Percentiles rank a stretch among this genome's conserved stretches.
These are phyloP conservation scores for Stentor roeselii DNA, from an alignment of 73 alveolate genomes.

Conservation along the genomic window DNA sequence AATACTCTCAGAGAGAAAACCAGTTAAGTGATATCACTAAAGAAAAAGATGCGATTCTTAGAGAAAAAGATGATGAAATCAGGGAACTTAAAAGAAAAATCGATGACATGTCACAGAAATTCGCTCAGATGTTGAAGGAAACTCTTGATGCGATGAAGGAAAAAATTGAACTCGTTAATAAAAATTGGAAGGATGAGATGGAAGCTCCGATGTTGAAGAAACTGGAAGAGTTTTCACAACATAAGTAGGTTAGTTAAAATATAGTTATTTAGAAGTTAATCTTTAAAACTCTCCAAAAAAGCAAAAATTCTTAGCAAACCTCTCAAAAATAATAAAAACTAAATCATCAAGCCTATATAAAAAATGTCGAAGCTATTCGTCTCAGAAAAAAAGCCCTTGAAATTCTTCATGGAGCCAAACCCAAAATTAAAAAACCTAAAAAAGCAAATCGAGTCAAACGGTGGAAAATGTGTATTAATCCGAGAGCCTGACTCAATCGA, in stretches of 20 bases:
- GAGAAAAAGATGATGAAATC: constrained; percentile 53
- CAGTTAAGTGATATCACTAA: constrained; percentile 35
- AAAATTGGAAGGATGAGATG: constrained; percentile 68
- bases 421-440: too few species aligned
- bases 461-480: not conserved
- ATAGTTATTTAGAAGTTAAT: too few species aligned
- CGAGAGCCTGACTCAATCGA: not conserved
- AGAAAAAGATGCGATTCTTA: constrained; percentile 37
- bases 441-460: not conserved
- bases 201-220: constrained; percentile 55
- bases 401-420: too few species aligned
- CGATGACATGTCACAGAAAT: constrained; percentile 57
- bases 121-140: constrained; percentile 65
- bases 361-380: too few species aligned
- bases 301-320: too few species aligned
- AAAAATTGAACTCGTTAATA: constrained; percentile 55
- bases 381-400: too few species aligned
- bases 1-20: constrained; percentile 32
- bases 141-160: constrained; percentile 61
- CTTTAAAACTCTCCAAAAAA: too few species aligned
- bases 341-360: too few species aligned
- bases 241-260: too few species aligned
- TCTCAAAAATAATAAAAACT: too few species aligned
- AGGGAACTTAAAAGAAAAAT: constrained; percentile 46
- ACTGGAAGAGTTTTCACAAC: constrained; percentile 50